Base-by-base conservation (phyloP, 352 stramenopile genomes). In the Phytophthora lateralis region DNA sequence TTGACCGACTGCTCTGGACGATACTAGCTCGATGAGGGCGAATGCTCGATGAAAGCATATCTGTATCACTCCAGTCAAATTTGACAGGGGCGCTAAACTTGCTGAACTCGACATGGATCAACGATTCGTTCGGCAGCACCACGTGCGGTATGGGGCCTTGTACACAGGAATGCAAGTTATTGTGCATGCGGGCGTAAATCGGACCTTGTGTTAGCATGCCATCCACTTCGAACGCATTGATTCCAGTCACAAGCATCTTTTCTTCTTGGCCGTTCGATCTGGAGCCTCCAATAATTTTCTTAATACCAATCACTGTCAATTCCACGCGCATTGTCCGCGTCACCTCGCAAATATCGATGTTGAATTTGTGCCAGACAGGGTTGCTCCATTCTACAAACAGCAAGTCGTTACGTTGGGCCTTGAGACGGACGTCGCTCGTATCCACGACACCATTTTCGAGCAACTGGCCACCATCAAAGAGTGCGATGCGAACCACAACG, bases 161-260 rank as follows among this genome's bases (percentile, higher is more conserved):
- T 15, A 69, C 57, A 55, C 82, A 93, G 24, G 54, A 74, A 60
- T 90, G 74, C 52, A 91, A 48, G 55, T 91, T 93, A 71, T 88
- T 88, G 49, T 82, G 66, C 85, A 93, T 91, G 29, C 71, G 69
- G 15, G 82, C 69, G 48, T 91, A 91, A 17, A 78, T 69, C 14
- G 54, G 51, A n/a, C 82, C 81, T 47, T 91, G 81, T 2, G 69
- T 65, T 6, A 93, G 61, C 55, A 69, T 57, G 11, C 81, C 82
- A 44, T 90, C 78, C 9, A 93, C 82, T 32, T 93, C 82, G 15
- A 93, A 93, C 14, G 76, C 77, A 46, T 93, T 93, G 66, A 93
- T 64, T 15, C 85, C 85, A 2, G 82, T 91, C 32, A 88, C 77
- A 3, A 93, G 69, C 44, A 93, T 91, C 29, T 73, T 84, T 55